Evolutionary conservation across 805 yeast species (phyloP).

Genomic region (Hanseniaspora guilliermondii): DNA sequence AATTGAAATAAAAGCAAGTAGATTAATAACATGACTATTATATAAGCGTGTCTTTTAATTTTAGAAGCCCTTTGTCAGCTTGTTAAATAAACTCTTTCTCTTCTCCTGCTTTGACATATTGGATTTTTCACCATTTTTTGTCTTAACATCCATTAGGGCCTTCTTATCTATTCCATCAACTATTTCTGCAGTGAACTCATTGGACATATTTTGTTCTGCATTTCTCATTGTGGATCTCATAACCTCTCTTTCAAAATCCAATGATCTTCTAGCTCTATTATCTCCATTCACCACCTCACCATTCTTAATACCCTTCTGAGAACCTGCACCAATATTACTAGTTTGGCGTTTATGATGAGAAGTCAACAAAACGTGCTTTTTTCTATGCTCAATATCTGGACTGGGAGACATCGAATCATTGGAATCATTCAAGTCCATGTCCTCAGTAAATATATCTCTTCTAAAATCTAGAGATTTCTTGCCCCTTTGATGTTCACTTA

Average conservation of each 20-base stretch:
- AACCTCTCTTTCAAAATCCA: constrained; percentile 13
- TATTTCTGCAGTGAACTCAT: background rate
- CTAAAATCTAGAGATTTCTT: constrained; percentile 42
- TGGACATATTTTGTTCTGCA: background rate
- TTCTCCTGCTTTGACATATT: constrained; percentile 5
- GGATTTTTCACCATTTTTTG: background rate
- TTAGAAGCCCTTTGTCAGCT: constrained; percentile 12
- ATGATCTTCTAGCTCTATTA: constrained; percentile 9
- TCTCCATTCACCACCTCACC: background rate
- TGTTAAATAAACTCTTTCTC: constrained; percentile 11
- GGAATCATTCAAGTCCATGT: constrained; percentile 31
- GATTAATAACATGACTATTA: background rate
- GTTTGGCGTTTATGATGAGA: background rate
- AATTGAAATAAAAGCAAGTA: no score
- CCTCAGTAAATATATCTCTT: constrained; percentile 57
- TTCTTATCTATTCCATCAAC: background rate
- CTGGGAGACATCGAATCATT: background rate
- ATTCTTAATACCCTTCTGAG: background rate
- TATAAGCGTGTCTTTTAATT: background rate
- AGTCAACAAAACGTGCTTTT: background rate
- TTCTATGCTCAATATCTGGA: background rate
- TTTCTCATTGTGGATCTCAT: background rate
- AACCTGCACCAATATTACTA: background rate
- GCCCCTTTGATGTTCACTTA: constrained; percentile 20
- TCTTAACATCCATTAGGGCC: background rate